A percentile compares a stretch with the other conserved stretches of the same genome.
Evolutionary conservation across 2,329 filamentous ascomycete species (phyloP).

Genomic region (Ascochyta rabiei): DNA sequence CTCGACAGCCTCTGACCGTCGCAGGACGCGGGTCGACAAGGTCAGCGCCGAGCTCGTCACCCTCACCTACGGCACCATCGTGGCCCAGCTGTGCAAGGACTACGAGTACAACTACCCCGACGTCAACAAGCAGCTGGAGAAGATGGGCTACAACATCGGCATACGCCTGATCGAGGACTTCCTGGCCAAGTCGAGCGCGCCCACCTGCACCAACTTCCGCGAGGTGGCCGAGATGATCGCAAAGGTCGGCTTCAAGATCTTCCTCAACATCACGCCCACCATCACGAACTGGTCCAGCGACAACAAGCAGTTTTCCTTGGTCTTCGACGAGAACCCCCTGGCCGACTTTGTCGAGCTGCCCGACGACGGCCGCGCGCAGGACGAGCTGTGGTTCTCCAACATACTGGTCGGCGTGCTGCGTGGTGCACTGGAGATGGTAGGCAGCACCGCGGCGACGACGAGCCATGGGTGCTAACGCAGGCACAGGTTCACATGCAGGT

Average conservation of each 20-base stretch:
- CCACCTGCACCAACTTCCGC: slow-evolving; percentile 87
- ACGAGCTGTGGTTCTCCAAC: slow-evolving; percentile 98
- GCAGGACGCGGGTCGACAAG: slow-evolving; percentile 91
- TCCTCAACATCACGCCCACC: slow-evolving; percentile 92
- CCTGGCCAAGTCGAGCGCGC: slow-evolving; percentile 90
- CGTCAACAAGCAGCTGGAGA: slow-evolving; percentile 97
- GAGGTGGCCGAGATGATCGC: slow-evolving; percentile 98
- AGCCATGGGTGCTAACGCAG: slow-evolving; percentile 10
- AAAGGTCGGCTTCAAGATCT: slow-evolving; percentile 98
- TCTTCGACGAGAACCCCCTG: slow-evolving; percentile 96
- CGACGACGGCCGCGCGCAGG: slow-evolving; percentile 92
- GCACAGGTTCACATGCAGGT: slow-evolving; percentile 90
- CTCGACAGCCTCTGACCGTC: slow-evolving; percentile 29
- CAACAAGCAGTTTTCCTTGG: slow-evolving; percentile 92
- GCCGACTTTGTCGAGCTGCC: slow-evolving; percentile 97
- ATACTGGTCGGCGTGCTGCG: slow-evolving; percentile 92
- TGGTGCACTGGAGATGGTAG: slow-evolving; percentile 93
- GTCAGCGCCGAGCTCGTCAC: slow-evolving; percentile 98
- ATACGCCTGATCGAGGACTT: slow-evolving; percentile 96
- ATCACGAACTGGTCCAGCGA: slow-evolving; percentile 96
- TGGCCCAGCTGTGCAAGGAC: slow-evolving; percentile 94
- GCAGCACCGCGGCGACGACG: background rate
- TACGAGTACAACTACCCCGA: slow-evolving; percentile 92
- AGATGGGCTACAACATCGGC: slow-evolving; percentile 99
- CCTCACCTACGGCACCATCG: slow-evolving; percentile 96